These are phyloP conservation scores for Termitomyces sp. DNA, from an alignment of 768 basidiomycete species.

Conservation along the genomic window DNA sequence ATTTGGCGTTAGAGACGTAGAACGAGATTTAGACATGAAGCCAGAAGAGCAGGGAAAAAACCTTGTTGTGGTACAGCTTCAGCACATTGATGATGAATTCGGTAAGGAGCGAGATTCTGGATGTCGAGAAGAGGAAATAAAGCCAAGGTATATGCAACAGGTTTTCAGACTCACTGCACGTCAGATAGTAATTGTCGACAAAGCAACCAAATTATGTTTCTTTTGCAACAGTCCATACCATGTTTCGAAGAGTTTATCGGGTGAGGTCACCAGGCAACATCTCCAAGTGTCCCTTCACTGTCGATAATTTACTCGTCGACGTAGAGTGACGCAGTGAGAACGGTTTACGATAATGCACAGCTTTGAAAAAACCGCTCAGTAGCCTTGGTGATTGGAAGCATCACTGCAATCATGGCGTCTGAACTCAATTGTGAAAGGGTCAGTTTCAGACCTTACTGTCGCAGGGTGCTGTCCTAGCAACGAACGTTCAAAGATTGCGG, in stretches of 20 bases:
- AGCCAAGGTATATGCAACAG: conserved; percentile 18
- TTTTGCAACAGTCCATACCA: conserved; percentile 10
- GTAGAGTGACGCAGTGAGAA: not conserved
- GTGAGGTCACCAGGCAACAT: conserved; percentile 9
- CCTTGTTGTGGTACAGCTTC: conserved; percentile 33
- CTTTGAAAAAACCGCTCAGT: not conserved
- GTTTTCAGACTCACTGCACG: conserved; percentile 14
- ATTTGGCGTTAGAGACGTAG: conserved; percentile 41
- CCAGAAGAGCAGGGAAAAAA: conserved; percentile 24
- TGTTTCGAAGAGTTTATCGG: conserved; percentile 3
- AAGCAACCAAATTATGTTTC: conserved; percentile 18
- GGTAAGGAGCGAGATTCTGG: conserved; percentile 21
- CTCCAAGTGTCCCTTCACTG: not conserved
- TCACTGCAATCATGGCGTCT: not conserved
- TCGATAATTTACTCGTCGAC: conserved; percentile 3
- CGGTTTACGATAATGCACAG: not conserved
- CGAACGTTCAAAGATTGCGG: conserved; percentile 10
- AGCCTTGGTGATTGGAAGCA: not conserved
- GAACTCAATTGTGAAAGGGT: not conserved
- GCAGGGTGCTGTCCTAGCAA: conserved; percentile 12
- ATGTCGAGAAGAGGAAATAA: conserved; percentile 9
- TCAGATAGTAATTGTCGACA: conserved; percentile 13
- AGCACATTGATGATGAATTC: conserved; percentile 34
- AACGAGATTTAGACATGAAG: conserved; percentile 49
- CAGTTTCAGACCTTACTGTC: not conserved